Conservation (phyloP, 202 grass and related monocot species). For the Eragrostis tef region DNA sequence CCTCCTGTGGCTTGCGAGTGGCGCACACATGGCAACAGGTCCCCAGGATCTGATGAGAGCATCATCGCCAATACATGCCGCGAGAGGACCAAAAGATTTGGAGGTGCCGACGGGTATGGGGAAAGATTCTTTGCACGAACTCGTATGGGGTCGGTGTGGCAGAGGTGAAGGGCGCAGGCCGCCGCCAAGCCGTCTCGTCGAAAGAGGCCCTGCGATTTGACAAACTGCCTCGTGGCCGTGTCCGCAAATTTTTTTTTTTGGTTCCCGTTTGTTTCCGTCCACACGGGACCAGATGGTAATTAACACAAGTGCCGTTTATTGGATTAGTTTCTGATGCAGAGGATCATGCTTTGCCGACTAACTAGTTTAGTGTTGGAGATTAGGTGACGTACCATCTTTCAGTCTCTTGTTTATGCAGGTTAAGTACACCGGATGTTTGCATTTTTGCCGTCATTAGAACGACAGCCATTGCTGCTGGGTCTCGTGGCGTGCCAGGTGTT, state of each 20-base stretch:
- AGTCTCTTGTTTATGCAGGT: not conserved
- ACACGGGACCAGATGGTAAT: not conserved
- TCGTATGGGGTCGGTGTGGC: not conserved
- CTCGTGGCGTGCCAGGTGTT: conserved; percentile 22
- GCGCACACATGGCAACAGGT: conserved; percentile 30
- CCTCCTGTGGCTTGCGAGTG: not conserved
- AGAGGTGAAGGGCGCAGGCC: not conserved
- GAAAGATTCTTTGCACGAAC: not conserved
- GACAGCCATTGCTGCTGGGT: not conserved
- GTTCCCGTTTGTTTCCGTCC: not conserved
- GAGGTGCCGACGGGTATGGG: not conserved
- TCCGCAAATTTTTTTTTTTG: not conserved
- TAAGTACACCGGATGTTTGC: conserved; percentile 36
- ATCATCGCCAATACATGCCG: not conserved
- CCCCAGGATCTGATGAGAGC: not conserved
- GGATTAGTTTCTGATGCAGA: too few species aligned
- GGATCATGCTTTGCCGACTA: not conserved
- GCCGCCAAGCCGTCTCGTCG: not conserved
- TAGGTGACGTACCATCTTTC: conserved; percentile 2
- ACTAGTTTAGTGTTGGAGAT: not conserved
- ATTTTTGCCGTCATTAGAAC: conserved; percentile 4
- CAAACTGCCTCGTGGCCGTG: not conserved
- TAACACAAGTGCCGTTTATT: too few species aligned
- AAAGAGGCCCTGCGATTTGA: not conserved
- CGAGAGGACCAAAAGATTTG: not conserved